A percentile compares a stretch with the other conserved stretches of the same genome.
Conservation (phyloP, 345 rosid genomes). For the Gossypium thurberi region DNA sequence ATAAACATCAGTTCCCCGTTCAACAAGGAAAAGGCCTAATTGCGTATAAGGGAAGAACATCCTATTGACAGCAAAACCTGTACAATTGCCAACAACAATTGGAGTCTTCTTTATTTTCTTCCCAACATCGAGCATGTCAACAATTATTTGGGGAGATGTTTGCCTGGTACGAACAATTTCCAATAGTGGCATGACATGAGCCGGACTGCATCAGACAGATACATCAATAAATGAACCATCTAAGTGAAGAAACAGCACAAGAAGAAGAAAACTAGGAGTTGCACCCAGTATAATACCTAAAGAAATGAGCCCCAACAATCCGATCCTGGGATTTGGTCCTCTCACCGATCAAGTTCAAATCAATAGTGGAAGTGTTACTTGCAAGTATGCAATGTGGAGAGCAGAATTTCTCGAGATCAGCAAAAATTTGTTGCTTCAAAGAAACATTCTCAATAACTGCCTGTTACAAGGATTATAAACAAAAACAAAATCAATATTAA, state of each 20-base stretch:
- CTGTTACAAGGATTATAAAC: slow-evolving; percentile 44
- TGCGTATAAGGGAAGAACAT: slow-evolving; percentile 95
- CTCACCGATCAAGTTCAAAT: slow-evolving; percentile 81
- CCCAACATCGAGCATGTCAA: slow-evolving; percentile 84
- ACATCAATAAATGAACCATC: slow-evolving; percentile 14
- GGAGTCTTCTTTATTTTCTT: slow-evolving; percentile 92
- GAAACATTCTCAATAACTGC: slow-evolving; percentile 87
- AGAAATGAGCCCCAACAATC: slow-evolving; percentile 95
- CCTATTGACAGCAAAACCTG: slow-evolving; percentile 98
- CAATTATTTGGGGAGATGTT: slow-evolving; percentile 82
- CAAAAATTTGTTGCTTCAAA: slow-evolving; percentile 92
- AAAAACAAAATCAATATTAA: slow-evolving; percentile 11
- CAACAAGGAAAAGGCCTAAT: slow-evolving; percentile 73
- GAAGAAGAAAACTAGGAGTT: background rate
- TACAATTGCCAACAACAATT: slow-evolving; percentile 92
- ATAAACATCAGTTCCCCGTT: slow-evolving; percentile 75
- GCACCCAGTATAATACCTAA: slow-evolving; percentile 47
- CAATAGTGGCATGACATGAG: slow-evolving; percentile 93
- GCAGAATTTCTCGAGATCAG: slow-evolving; percentile 86
- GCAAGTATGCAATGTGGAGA: slow-evolving; percentile 87
- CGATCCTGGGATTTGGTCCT: slow-evolving; percentile 71
- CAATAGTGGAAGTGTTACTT: slow-evolving; percentile 92
- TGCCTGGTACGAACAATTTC: slow-evolving; percentile 85
- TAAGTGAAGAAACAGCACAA: background rate
- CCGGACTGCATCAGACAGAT: slow-evolving; percentile 59